Base-by-base conservation (phyloP, 2,329 filamentous ascomycete species). In the Colletotrichum eremochloae region DNA sequence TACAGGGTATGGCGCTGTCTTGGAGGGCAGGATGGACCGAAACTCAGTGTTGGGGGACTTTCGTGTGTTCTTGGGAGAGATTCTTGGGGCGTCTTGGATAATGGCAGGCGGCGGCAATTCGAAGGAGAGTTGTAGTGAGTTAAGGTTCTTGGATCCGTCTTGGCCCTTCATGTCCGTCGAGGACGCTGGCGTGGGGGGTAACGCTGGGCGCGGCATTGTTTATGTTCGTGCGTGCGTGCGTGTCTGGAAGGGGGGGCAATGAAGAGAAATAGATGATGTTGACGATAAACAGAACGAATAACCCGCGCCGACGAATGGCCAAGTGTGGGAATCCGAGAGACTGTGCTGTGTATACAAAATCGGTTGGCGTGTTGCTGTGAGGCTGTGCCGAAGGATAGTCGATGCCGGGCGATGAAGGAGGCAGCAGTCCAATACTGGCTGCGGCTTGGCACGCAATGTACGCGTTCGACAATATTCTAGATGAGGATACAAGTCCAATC, bases 151-250 rank as follows among this genome's bases (percentile, higher is more conserved):
- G n/a, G 86, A 85, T 73, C 90, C 90, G 81, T 92, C 91, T 81
- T 94, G 90, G 75, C 90, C 91, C 68, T 90, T 89, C 80, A 96
- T 93, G 79, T 96, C 94, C 63, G 92, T 92, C 44, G 93, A 96
- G 14, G 93, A 93, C 64, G 90, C 91, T 52, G 94, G 94, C 61
- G 94, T 97, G 55, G 92, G 93, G 56, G 92, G 94, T 66, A 91
- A 86, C 67, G 84, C 86, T 56, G 88, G 86, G 71, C 88, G 90
- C 80, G 92, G 89, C 93, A 95, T 95, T 74, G 74, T 44, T n/a
- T 38, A 20, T 80, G 75, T 53, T n/a, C 3, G 44, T 42, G 14
- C 14, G 42, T 61, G 20, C 38, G 44, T 36, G 62, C 24, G 18
- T 53, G 20, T 58, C 36, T 46, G 38, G 2, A 36, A 40, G 56